phyloP scores from a whole-genome alignment of 371 early-diverging fungal species.

The Cokeromyces recurvatus region DNA sequence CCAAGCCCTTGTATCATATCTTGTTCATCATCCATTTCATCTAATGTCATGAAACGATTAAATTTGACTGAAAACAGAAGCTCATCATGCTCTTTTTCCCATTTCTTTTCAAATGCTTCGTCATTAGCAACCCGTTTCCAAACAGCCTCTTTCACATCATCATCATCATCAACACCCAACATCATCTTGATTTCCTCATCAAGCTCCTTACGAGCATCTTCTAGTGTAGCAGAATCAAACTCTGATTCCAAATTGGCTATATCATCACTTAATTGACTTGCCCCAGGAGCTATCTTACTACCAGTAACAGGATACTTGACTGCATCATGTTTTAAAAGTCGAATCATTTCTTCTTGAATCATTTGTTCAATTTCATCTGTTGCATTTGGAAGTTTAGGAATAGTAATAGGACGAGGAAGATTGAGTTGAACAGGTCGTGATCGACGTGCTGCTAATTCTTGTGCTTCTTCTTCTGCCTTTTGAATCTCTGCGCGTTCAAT shows the following conservation, averaged over 20 bases:
- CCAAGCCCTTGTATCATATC: constrained; percentile 40
- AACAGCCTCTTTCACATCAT: constrained; percentile 32
- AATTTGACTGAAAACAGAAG: constrained; percentile 38
- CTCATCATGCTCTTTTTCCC: constrained; percentile 39
- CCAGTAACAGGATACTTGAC: constrained; percentile 65
- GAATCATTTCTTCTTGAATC: constrained; percentile 62
- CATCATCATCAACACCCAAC: constrained; percentile 15
- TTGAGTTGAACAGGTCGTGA: constrained; percentile 71
- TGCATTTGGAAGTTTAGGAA: constrained; percentile 12
- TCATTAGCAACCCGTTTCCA: constrained; percentile 25
- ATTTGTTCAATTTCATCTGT: constrained; percentile 22
- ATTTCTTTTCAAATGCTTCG: constrained; percentile 35
- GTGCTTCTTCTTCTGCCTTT: constrained; percentile 30
- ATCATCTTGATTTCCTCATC: constrained; percentile 28
- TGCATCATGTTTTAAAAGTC: constrained; percentile 64
- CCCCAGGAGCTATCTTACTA: constrained; percentile 50
- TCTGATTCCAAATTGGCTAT: constrained; percentile 48
- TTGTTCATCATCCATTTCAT: constrained; percentile 33
- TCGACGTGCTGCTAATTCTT: constrained; percentile 54
- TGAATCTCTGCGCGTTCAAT: constrained; percentile 53
- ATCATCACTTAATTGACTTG: constrained; percentile 20
- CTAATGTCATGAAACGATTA: constrained; percentile 34
- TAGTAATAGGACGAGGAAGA: constrained; percentile 71
- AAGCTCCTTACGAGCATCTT: constrained; percentile 41
- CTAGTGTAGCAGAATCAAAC: constrained; percentile 34